These are phyloP conservation scores for Jimgerdemannia flammicorona DNA, from an alignment of 192 early-diverging fungal species.

Conservation along the genomic window DNA sequence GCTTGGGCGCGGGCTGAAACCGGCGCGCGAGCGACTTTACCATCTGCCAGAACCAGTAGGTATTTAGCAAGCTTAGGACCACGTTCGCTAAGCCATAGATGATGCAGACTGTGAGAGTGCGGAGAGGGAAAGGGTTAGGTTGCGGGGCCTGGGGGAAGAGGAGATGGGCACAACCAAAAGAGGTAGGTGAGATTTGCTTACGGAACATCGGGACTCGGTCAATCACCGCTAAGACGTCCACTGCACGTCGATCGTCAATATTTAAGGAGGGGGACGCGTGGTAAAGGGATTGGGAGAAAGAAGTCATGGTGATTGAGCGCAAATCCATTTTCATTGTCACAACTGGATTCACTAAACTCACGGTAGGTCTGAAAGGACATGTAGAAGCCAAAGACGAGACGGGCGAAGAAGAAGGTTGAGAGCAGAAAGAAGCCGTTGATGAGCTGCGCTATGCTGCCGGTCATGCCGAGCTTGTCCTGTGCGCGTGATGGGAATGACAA, in stretches of 20 bases:
- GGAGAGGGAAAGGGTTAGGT: background rate
- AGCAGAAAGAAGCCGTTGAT: conserved; percentile 84
- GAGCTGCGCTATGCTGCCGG: conserved; percentile 71
- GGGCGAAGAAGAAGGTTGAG: conserved; percentile 64
- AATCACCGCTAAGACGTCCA: conserved; percentile 17
- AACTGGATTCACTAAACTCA: conserved; percentile 20
- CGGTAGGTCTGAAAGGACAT: conserved; percentile 64
- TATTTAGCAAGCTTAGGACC: conserved; percentile 60
- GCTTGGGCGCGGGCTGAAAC: conserved; percentile 15
- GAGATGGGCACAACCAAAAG: background rate
- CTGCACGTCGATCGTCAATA: background rate
- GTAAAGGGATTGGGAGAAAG: too few relatives aligned
- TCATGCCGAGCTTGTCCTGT: conserved; percentile 84
- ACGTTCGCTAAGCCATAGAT: conserved; percentile 56
- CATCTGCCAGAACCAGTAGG: conserved; percentile 59
- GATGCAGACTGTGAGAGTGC: conserved; percentile 17
- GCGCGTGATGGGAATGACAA: background rate
- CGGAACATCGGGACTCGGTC: conserved; percentile 20
- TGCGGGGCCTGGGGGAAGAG: background rate
- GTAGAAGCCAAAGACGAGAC: conserved; percentile 74
- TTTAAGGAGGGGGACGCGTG: too few relatives aligned
- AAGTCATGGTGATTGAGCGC: background rate
- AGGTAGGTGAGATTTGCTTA: conserved; percentile 8
- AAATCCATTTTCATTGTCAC: background rate
- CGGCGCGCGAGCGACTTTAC: conserved; percentile 38